Conservation (phyloP, 257 asterid species). For the Capsicum chinense region DNA sequence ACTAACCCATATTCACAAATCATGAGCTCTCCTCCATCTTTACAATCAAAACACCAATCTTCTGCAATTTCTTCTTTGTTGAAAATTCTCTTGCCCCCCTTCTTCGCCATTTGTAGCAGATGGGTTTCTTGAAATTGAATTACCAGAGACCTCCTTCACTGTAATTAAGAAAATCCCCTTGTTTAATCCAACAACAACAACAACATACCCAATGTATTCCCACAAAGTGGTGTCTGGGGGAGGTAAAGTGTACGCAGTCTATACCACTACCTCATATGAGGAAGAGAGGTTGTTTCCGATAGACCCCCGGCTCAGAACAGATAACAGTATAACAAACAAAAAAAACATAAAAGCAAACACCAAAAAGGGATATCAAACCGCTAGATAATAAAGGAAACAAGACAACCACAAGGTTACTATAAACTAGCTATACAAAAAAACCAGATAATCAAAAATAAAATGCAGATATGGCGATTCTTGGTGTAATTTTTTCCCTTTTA, state of each 20-base stretch:
- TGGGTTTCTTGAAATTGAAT: neutral
- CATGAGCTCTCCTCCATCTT: constrained; percentile 72
- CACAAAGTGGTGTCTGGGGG: too few relatives aligned
- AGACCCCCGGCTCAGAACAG: too few relatives aligned
- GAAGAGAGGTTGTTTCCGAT: too few relatives aligned
- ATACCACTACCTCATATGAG: too few relatives aligned
- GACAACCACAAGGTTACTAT: too few relatives aligned
- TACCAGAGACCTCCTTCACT: neutral
- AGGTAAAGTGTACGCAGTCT: too few relatives aligned
- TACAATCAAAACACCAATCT: constrained; percentile 77
- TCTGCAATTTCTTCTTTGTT: constrained; percentile 59
- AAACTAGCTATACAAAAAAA: too few relatives aligned
- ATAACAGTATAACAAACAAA: too few relatives aligned
- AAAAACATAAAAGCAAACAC: too few relatives aligned
- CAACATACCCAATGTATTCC: too few relatives aligned
- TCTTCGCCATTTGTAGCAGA: constrained; percentile 28
- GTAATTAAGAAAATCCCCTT: neutral
- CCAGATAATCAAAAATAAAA: neutral
- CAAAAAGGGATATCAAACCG: too few relatives aligned
- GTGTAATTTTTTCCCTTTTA: neutral
- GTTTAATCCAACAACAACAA: neutral
- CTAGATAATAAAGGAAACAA: too few relatives aligned
- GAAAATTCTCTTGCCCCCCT: constrained; percentile 41
- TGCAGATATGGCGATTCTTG: neutral
- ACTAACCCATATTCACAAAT: constrained; percentile 69